Evolutionary conservation across 2,329 filamentous ascomycete genomes (phyloP), one percentile per base, ranked within the genome.

Genomic region (Fusarium abutilonis): DNA sequence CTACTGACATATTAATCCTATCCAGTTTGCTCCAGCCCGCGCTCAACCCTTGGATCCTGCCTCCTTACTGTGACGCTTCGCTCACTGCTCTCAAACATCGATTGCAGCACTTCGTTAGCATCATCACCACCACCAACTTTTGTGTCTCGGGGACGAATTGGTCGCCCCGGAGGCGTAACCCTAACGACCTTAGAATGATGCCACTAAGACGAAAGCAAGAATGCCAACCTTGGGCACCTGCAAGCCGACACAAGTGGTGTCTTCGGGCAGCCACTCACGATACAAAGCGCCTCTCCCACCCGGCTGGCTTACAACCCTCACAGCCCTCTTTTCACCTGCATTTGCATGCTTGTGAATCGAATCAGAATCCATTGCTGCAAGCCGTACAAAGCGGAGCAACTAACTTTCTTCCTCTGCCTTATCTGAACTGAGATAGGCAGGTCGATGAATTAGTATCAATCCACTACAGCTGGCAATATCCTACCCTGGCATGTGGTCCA

Each of bases 351-450:
- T 50, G 43, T 51, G 56, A 63, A 66, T 50, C 66, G 52, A 66
- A 68, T 66, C 68, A 69, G 38, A 55, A 47, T 50, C 49, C 17
- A 43, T 52, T 56, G 42, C 67, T 70, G 58, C 56, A 68, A 45
- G 56, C 57, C 67, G 57, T 63, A 47, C 54, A 52, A 60, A 54
- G 45, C 53, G 49, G 56, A 62, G 56, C 52, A n/a, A 60, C 36
- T 51, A 52, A 26, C 11, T 39, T 35, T 59, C 35, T 19, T 46
- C 36, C 46, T 45, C 28, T 35, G 23, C 38, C 60, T 56, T 65
- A 36, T 56, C 52, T 39, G 35, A 40, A 49, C 48, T 54, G 39
- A 52, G 56, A 68, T 64, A 56, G 63, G 66, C 54, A 48, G 52
- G 60, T 67, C 13, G 56, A 55, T 47, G 48, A 21, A 28, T 28